phyloP scores from a whole-genome alignment of 108 stramenopile genomes.

The Asterionellopsis glacialis region DNA sequence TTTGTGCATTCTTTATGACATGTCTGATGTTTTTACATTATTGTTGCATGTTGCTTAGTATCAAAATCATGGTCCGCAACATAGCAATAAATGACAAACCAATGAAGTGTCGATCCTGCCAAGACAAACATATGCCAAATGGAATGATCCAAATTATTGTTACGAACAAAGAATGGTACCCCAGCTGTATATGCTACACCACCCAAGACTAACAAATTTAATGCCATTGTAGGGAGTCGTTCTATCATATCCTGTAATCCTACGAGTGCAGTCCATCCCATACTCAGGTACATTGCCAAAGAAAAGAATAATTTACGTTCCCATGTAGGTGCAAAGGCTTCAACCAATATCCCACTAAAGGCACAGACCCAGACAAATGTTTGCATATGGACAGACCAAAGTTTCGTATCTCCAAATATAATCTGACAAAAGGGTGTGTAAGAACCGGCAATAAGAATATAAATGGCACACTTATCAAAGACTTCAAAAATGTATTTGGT shows the following conservation, averaged over 20 bases:
- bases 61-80: conserved; percentile 20
- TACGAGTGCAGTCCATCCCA: conserved; percentile 75
- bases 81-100: conserved; percentile 62
- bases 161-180: conserved; percentile 82
- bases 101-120: conserved; percentile 71
- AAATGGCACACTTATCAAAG: conserved; percentile 94
- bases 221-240: conserved; percentile 33
- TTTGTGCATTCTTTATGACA: too few relatives aligned
- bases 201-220: conserved; percentile 55
- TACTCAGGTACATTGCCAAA: conserved; percentile 76
- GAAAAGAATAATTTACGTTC: conserved; percentile 49
- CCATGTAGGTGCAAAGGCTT: conserved; percentile 53
- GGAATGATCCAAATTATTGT: conserved; percentile 81
- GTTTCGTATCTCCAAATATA: conserved; percentile 57
- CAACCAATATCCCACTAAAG: conserved; percentile 57
- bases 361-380: conserved; percentile 82
- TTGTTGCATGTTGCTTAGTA: too few relatives aligned
- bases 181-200: conserved; percentile 83
- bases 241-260: conserved; percentile 52
- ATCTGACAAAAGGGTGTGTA: conserved; percentile 93
- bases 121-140: conserved; percentile 85
- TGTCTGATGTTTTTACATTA: too few relatives aligned
- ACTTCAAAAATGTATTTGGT: conserved; percentile 61
- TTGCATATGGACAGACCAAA: conserved; percentile 55
- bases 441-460: conserved; percentile 92